These are phyloP conservation scores for Aspergillus jensenii DNA, from an alignment of 2,329 filamentous ascomycete genomes.

Conservation along the genomic window DNA sequence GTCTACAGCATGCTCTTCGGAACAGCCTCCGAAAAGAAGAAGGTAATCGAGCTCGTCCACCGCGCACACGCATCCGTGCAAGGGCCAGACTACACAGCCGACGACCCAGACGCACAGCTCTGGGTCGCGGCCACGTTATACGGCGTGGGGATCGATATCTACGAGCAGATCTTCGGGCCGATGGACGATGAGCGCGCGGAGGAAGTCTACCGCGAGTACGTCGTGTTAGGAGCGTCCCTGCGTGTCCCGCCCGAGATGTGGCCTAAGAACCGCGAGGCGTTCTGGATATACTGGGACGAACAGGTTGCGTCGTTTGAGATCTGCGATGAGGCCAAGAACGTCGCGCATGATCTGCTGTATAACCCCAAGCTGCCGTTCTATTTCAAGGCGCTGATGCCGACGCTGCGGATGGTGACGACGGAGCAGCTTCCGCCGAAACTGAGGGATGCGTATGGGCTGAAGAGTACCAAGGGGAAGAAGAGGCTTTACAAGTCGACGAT, in stretches of 20 bases:
- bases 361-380: constrained; percentile 28
- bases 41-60: constrained; percentile 40
- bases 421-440: constrained; percentile 36
- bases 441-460: constrained; percentile 35
- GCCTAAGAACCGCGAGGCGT: constrained; percentile 34
- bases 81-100: constrained; percentile 35
- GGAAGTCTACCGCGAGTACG: constrained; percentile 28
- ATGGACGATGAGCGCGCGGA: constrained; percentile 27
- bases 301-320: constrained; percentile 35
- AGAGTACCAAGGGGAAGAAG: constrained; percentile 26
- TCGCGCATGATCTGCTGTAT: constrained; percentile 29
- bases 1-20: constrained; percentile 43
- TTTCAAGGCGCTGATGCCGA: constrained; percentile 26
- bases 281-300: constrained; percentile 41
- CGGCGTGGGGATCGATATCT: constrained; percentile 35
- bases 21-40: constrained; percentile 31
- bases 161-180: constrained; percentile 37
- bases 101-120: constrained; percentile 40
- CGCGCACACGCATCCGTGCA: constrained; percentile 33
- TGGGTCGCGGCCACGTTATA: constrained; percentile 46
- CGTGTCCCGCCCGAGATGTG: constrained; percentile 37
- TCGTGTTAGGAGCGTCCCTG: constrained; percentile 26
- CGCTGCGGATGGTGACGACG: constrained; percentile 30
- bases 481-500: constrained; percentile 32
- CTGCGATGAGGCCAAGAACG: constrained; percentile 28